These are phyloP conservation scores for Suillus subluteus DNA, from an alignment of 768 basidiomycete genomes.

Conservation along the genomic window DNA sequence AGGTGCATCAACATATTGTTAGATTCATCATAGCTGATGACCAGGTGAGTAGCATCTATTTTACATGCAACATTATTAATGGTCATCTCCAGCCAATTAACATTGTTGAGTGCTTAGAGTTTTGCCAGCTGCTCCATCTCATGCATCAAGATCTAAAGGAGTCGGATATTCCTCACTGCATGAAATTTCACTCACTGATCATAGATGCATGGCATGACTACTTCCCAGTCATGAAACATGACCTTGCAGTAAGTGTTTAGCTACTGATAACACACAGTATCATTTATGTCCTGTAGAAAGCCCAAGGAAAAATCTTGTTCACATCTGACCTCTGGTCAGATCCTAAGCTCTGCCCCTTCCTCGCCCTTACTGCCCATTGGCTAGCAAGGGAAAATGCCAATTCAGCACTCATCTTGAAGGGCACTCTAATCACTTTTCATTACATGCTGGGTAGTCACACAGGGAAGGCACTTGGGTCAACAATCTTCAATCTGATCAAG, in stretches of 20 bases:
- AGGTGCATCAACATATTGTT: too few relatives aligned
- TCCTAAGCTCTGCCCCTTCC: conserved; percentile 26
- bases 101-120: conserved; percentile 28
- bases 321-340: conserved; percentile 42
- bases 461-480: conserved; percentile 8
- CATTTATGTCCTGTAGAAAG: conserved; percentile 11
- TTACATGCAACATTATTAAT: neutral
- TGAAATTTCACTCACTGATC: too few relatives aligned
- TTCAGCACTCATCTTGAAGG: conserved; percentile 2
- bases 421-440: conserved; percentile 21
- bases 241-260: too few relatives aligned
- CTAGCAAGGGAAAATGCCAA: conserved; percentile 4
- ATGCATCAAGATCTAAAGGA: conserved; percentile 23
- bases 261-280: too few relatives aligned
- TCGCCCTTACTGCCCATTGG: conserved; percentile 40
- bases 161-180: too few relatives aligned
- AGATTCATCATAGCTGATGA: too few relatives aligned
- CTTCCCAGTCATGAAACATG: too few relatives aligned
- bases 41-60: conserved; percentile 3
- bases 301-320: conserved; percentile 19
- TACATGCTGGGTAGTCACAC: conserved; percentile 15
- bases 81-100: conserved; percentile 26
- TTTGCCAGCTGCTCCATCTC: conserved; percentile 26
- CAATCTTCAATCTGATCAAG: conserved; percentile 1
- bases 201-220: too few relatives aligned